Evolutionary conservation across 73 alveolate species (phyloP).

Genomic region (Paraurostyla sp.): DNA sequence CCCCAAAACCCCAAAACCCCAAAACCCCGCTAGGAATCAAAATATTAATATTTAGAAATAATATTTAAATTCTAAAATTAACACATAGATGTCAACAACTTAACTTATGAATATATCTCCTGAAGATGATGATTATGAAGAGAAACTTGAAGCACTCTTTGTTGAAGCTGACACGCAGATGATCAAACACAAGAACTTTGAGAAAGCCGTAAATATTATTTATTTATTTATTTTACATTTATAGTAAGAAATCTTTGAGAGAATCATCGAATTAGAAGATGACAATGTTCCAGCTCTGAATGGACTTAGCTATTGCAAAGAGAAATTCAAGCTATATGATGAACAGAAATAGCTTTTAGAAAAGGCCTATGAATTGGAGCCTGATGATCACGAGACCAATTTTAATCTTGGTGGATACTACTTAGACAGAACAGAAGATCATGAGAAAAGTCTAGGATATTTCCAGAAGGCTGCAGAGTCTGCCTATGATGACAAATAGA

Average conservation of each 20-base stretch:
- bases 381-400: constrained; percentile 31
- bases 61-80: no score
- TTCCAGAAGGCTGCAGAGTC: background rate
- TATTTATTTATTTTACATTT: background rate
- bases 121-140: constrained; percentile 41
- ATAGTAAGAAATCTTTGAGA: constrained; percentile 33
- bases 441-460: constrained; percentile 28
- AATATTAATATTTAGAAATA: no score
- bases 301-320: constrained; percentile 33
- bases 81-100: no score
- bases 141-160: background rate
- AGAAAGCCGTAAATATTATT: constrained; percentile 13
- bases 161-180: background rate
- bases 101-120: no score
- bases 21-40: no score
- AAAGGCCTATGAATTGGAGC: constrained; percentile 30
- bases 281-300: constrained; percentile 44
- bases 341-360: background rate
- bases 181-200: background rate
- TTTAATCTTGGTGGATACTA: constrained; percentile 19
- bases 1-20: no score
- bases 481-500: background rate
- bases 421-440: background rate
- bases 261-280: constrained; percentile 28
- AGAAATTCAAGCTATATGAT: background rate